Percentiles rank a stretch among this genome's conserved stretches.
These are phyloP conservation scores for Iodosphaeria phyllophila DNA, from an alignment of 2,329 filamentous ascomycete species.

Conservation along the genomic window DNA sequence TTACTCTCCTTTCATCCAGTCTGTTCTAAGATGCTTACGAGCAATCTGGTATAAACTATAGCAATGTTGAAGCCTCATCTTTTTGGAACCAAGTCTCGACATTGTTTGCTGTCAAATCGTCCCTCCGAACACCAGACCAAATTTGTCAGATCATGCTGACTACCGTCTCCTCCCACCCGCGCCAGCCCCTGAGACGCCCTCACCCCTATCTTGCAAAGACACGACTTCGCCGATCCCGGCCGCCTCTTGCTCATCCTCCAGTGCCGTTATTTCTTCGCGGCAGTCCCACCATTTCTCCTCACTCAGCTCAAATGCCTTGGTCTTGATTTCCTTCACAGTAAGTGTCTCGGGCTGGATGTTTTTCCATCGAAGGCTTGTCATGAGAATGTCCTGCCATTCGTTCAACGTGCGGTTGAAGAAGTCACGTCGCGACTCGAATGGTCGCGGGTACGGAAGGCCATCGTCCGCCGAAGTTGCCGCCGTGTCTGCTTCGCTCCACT, in stretches of 20 bases:
- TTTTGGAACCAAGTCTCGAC: no score
- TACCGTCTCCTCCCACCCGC: constrained; percentile 18
- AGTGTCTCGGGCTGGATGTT: constrained; percentile 47
- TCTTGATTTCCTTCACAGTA: constrained; percentile 78
- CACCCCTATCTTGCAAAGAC: constrained; percentile 57
- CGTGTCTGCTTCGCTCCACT: constrained; percentile 26
- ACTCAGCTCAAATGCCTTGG: constrained; percentile 73
- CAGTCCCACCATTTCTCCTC: constrained; percentile 99
- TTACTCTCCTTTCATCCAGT: no score
- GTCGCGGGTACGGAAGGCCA: constrained; percentile 53
- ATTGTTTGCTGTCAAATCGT: no score
- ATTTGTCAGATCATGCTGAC: no score
- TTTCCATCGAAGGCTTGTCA: constrained; percentile 55
- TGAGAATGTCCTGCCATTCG: constrained; percentile 77
- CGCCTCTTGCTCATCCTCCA: constrained; percentile 93
- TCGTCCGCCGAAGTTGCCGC: constrained; percentile 43
- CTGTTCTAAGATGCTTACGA: no score
- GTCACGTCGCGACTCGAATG: constrained; percentile 78
- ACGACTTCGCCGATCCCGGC: constrained; percentile 91
- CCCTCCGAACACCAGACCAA: no score
- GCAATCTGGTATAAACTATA: no score
- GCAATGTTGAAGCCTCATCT: no score
- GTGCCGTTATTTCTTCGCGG: constrained; percentile 72
- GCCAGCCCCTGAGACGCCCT: constrained; percentile 24
- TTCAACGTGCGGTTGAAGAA: constrained; percentile 80